A percentile compares a stretch with the other conserved stretches of the same genome.
These are phyloP conservation scores for Isatis lusitanica DNA, from an alignment of 441 rosid species.

Conservation along the genomic window DNA sequence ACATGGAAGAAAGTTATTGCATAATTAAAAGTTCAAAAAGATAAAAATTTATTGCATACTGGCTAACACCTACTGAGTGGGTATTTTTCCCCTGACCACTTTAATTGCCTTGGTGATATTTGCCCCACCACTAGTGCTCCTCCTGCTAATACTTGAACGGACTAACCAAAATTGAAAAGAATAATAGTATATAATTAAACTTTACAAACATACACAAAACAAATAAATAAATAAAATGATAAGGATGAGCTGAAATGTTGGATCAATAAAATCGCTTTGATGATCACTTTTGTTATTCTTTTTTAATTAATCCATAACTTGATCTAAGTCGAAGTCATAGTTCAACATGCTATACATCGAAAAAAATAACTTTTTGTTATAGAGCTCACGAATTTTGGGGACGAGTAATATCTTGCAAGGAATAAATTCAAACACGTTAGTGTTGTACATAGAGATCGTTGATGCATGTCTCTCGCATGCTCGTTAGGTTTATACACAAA, in stretches of 20 bases:
- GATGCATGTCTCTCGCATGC: slow-evolving; percentile 41
- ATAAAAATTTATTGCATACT: slow-evolving; percentile 9
- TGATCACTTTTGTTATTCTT: too few species aligned
- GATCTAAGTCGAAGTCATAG: too few species aligned
- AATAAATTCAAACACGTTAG: slow-evolving; percentile 15
- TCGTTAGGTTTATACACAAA: slow-evolving; percentile 30
- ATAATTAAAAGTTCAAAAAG: not conserved
- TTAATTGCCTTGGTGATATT: slow-evolving; percentile 16
- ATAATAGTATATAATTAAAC: not conserved
- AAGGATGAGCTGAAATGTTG: slow-evolving; percentile 6
- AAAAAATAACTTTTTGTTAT: not conserved
- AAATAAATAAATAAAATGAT: not conserved
- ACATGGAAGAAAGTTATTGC: slow-evolving; percentile 14
- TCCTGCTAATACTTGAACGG: slow-evolving; percentile 11
- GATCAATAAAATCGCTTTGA: too few species aligned
- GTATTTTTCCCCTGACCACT: slow-evolving; percentile 15
- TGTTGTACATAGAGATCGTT: slow-evolving; percentile 25
- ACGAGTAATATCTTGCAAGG: not conserved
- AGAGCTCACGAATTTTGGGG: not conserved
- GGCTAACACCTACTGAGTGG: slow-evolving; percentile 32
- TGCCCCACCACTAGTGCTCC: slow-evolving; percentile 31
- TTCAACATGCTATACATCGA: not conserved
- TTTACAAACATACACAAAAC: not conserved
- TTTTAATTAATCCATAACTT: too few species aligned
- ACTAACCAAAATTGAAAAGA: not conserved